These are phyloP conservation scores for Cytospora schulzeri DNA, from an alignment of 2,329 filamentous ascomycete species.

Conservation along the genomic window DNA sequence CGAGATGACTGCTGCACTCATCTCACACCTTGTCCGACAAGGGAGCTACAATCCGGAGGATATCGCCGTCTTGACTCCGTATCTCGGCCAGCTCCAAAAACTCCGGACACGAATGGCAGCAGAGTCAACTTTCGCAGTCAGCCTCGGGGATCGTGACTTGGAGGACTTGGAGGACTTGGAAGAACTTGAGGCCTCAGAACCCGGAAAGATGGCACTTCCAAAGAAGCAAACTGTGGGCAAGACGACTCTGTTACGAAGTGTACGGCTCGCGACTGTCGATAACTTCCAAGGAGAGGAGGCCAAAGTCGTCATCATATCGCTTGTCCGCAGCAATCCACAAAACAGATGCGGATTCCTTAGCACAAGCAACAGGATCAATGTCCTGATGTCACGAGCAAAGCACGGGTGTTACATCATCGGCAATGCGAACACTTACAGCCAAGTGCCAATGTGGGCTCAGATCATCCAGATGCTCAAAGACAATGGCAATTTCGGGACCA, in stretches of 20 bases:
- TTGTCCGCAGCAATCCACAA: conserved; percentile 68
- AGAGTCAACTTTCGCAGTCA: conserved; percentile 56
- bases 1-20: conserved; percentile 62
- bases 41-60: conserved; percentile 61
- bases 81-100: conserved; percentile 58
- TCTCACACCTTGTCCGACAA: conserved; percentile 67
- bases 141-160: conserved; percentile 63
- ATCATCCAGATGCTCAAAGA: conserved; percentile 56
- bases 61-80: conserved; percentile 72
- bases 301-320: conserved; percentile 68
- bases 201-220: conserved; percentile 19
- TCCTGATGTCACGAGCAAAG: conserved; percentile 65
- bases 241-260: conserved; percentile 47
- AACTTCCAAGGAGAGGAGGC: conserved; percentile 81
- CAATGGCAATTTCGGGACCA: conserved; percentile 49
- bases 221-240: conserved; percentile 34
- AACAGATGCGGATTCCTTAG: conserved; percentile 65
- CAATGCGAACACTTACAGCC: conserved; percentile 58
- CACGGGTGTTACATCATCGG: conserved; percentile 75
- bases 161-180: conserved; percentile 56
- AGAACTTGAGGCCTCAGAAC: conserved; percentile 39
- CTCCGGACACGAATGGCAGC: conserved; percentile 48
- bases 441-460: conserved; percentile 64
- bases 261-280: conserved; percentile 67
- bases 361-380: conserved; percentile 69